phyloP scores from a whole-genome alignment of 148 eudicot genomes.

The Arbutus unedo region DNA sequence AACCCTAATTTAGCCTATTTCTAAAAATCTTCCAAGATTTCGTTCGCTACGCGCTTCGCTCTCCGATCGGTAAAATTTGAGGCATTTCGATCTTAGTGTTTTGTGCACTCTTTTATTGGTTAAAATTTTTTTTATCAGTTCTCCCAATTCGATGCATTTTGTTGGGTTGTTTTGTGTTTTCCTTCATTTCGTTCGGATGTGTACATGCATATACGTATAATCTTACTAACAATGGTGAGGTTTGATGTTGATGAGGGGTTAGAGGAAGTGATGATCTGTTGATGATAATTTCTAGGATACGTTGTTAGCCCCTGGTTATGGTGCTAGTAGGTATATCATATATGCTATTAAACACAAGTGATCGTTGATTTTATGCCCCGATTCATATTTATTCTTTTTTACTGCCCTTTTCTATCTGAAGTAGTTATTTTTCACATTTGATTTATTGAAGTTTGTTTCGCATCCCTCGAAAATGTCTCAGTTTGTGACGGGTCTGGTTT shows the following conservation, averaged over 20 bases:
- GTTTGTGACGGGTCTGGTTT: background rate
- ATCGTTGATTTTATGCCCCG: no score
- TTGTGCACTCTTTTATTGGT: background rate
- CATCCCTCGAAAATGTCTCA: no score
- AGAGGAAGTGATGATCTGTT: background rate
- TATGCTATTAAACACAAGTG: no score
- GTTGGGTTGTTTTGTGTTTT: background rate
- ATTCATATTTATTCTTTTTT: no score
- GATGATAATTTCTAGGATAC: background rate
- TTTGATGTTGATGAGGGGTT: background rate
- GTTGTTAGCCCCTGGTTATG: background rate
- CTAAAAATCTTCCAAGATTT: background rate
- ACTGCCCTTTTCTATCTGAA: background rate
- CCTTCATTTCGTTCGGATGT: background rate
- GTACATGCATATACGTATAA: background rate
- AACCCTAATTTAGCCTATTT: slow-evolving; percentile 1
- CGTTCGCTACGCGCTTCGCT: slow-evolving; percentile 10
- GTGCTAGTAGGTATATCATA: background rate
- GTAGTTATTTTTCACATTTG: background rate
- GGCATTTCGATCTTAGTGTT: background rate
- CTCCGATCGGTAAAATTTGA: slow-evolving; percentile 16
- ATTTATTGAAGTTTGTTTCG: background rate
- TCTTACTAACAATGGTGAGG: background rate
- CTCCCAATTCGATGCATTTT: background rate
- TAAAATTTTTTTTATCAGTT: background rate